These are phyloP conservation scores for Amanita fuliginea DNA, from an alignment of 768 basidiomycete species.

Conservation along the genomic window DNA sequence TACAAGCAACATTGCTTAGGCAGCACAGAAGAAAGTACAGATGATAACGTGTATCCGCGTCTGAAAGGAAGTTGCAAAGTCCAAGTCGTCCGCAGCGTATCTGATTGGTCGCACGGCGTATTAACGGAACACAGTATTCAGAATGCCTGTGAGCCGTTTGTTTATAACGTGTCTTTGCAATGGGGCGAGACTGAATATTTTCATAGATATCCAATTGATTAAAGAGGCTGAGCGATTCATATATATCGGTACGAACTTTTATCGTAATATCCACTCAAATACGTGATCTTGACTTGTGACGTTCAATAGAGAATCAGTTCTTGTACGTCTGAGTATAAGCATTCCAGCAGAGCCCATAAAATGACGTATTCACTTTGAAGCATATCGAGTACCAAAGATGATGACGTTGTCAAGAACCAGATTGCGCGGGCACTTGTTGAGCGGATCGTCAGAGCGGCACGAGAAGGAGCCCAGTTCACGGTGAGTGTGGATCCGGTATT, in stretches of 20 bases:
- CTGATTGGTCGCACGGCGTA: conserved; percentile 92
- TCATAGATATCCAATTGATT: conserved; percentile 67
- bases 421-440: conserved; percentile 79
- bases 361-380: conserved; percentile 24
- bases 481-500: conserved; percentile 20
- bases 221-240: conserved; percentile 79
- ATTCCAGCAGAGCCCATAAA: conserved; percentile 1
- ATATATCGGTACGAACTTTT: conserved; percentile 68
- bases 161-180: neutral
- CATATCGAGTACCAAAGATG: conserved; percentile 60
- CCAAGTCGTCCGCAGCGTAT: conserved; percentile 78
- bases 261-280: too few species aligned
- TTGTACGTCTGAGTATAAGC: conserved; percentile 41
- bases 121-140: conserved; percentile 87
- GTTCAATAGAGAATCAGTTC: conserved; percentile 65
- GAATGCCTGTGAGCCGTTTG: conserved; percentile 61
- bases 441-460: conserved; percentile 75
- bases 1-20: conserved; percentile 55
- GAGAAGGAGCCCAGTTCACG: conserved; percentile 65
- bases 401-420: conserved; percentile 66
- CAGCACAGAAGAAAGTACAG: conserved; percentile 23
- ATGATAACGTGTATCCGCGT: conserved; percentile 14
- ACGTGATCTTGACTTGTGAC: neutral
- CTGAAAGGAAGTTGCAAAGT: conserved; percentile 46
- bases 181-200: neutral